Percentiles rank a stretch among this genome's conserved stretches.
phyloP scores from a whole-genome alignment of 1,284 basidiomycete species.

The Moesziomyces parantarcticus region DNA sequence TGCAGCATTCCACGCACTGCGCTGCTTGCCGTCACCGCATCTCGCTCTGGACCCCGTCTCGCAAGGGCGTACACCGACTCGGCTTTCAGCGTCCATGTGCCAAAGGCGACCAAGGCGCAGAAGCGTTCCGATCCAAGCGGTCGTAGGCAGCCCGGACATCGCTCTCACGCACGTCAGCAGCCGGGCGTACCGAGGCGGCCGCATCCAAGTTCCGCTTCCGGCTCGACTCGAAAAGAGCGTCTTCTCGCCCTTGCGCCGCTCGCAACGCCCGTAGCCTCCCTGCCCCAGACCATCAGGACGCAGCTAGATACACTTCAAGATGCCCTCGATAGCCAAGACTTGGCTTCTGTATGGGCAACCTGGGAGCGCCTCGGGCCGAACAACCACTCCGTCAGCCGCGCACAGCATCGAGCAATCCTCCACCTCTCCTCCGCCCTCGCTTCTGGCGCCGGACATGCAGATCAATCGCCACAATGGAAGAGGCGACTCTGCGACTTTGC shows the following conservation, averaged over 20 bases:
- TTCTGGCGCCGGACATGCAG: neutral
- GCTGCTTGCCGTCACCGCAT: slow-evolving; percentile 6
- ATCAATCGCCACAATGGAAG: slow-evolving; percentile 10
- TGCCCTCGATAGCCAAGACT: slow-evolving; percentile 28
- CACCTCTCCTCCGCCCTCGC: slow-evolving; percentile 16
- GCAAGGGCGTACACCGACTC: slow-evolving; percentile 12
- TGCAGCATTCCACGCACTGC: slow-evolving; percentile 17
- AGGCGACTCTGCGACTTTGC: slow-evolving; percentile 9
- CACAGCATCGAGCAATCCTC: slow-evolving; percentile 23
- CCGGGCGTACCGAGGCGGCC: neutral
- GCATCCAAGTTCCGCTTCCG: neutral
- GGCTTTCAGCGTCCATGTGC: slow-evolving; percentile 22
- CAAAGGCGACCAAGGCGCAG: slow-evolving; percentile 11
- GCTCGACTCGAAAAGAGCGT: slow-evolving; percentile 5
- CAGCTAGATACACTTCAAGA: slow-evolving; percentile 6
- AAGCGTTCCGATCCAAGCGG: neutral
- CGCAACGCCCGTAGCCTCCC: neutral
- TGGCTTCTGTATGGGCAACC: slow-evolving; percentile 6
- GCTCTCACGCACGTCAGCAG: neutral
- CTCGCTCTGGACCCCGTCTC: neutral
- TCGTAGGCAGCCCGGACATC: neutral
- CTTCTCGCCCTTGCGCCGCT: slow-evolving; percentile 16
- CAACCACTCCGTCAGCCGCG: neutral
- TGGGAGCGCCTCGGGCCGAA: slow-evolving; percentile 7
- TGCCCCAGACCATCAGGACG: neutral